Conservation (phyloP, 495 filamentous ascomycete genomes). For the Filosporella fistucella region DNA sequence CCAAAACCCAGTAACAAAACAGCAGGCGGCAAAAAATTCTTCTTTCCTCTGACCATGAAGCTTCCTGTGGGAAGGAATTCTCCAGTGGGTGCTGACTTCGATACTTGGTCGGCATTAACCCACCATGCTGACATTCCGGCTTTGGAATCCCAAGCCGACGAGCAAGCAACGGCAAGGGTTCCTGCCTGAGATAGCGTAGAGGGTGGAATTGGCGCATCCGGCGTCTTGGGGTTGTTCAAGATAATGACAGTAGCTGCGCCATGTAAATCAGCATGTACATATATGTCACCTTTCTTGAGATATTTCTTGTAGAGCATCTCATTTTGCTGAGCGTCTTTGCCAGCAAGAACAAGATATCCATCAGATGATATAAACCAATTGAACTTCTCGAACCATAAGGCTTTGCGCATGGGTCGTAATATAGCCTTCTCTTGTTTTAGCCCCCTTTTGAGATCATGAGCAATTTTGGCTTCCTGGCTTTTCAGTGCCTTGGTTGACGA, state of each 20-base stretch:
- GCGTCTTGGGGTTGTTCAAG: conserved; percentile 71
- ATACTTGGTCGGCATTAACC: conserved; percentile 82
- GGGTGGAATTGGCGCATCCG: conserved; percentile 83
- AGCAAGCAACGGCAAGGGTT: conserved; percentile 74
- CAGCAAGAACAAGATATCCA: conserved; percentile 85
- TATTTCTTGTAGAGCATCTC: conserved; percentile 85
- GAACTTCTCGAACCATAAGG: conserved; percentile 96
- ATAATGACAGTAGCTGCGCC: conserved; percentile 80
- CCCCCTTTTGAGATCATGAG: conserved; percentile 74
- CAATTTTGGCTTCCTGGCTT: conserved; percentile 83
- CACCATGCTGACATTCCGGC: conserved; percentile 94
- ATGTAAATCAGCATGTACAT: conserved; percentile 84
- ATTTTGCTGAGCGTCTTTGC: conserved; percentile 84
- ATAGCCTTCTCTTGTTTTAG: conserved; percentile 91
- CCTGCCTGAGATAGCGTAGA: conserved; percentile 90
- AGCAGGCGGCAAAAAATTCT: conserved; percentile 86
- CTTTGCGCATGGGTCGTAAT: conserved; percentile 73
- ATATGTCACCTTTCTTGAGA: conserved; percentile 82
- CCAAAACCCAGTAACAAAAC: conserved; percentile 84
- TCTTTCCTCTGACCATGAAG: conserved; percentile 78
- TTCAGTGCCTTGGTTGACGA: conserved; percentile 84
- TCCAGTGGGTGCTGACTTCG: conserved; percentile 73
- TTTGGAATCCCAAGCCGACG: conserved; percentile 91
- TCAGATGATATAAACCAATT: conserved; percentile 93
- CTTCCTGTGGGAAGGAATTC: conserved; percentile 72